Base-by-base conservation (phyloP, 2,329 filamentous ascomycete species). In the Bisporella sp. region DNA sequence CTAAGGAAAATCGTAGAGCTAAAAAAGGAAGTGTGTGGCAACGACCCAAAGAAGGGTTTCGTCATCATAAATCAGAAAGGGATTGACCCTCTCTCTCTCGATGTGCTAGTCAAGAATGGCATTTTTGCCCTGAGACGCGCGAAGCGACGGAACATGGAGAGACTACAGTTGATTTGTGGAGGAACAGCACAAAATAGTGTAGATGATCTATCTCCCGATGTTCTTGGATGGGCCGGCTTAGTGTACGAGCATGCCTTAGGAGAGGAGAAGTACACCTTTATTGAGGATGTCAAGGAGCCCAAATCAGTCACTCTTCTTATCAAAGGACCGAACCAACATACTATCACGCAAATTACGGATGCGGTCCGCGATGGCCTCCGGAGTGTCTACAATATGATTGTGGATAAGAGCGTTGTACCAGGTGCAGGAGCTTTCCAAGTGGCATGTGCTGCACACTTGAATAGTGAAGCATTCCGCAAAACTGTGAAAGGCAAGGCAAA, bases 41-140 rank as follows among this genome's bases (percentile, higher is more conserved):
- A 84, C 61, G 93, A 97, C 64, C 82, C 85, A 6, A 93, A 89
- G 73, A 96, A 97, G 78, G 85, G 87, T 63, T 99, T 99, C 67
- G 93, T 97, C 58, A 85, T 99, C 64, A 89, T 99, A 71, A 99
- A 99, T 76, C 93, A 99, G 72, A 99, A 99, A 79, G 93, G 93
- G 56, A 99, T 99, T 61, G 93, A 99, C 68, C 93, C 93, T 28
- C 77, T 99, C 55, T 96, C 91, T 48, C 78, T 99, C 59, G 93
- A 99, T 63, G 90, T 99, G 9, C 76, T 99, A 52, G 91, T 93
- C 58, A 99, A 99, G 82, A 97, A 99, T 68, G 91, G 91, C 59
- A 99, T 99, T 62, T 82, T 97, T 58, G 93, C 93, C 48, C 81
- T 99, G 55, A 84, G 93, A 64, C 81, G 93, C 68, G 93, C 93